Percentiles rank a stretch among this genome's conserved stretches.
Conservation (phyloP, 805 yeast genomes). For the Barnettozyma populi region DNA sequence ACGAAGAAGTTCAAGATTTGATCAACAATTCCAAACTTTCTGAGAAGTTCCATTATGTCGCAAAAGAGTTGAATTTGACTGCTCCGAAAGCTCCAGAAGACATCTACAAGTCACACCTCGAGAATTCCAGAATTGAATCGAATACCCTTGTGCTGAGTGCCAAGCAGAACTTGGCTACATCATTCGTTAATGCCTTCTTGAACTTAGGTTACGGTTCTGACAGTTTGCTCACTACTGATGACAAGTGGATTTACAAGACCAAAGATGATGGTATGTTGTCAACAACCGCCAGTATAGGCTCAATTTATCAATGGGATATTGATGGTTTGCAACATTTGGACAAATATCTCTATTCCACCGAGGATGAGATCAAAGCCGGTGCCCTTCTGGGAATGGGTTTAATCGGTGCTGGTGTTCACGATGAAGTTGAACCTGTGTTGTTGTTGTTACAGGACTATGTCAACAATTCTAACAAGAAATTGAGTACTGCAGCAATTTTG, state of each 20-base stretch:
- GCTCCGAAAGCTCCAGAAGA: slow-evolving; percentile 95
- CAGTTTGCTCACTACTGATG: slow-evolving; percentile 71
- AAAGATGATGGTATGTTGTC: slow-evolving; percentile 89
- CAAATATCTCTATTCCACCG: slow-evolving; percentile 79
- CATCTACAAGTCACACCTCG: slow-evolving; percentile 85
- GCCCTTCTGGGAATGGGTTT: slow-evolving; percentile 94
- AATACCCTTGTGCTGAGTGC: slow-evolving; percentile 66
- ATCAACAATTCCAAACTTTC: slow-evolving; percentile 74
- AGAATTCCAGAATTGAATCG: slow-evolving; percentile 46
- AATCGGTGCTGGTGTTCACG: slow-evolving; percentile 87
- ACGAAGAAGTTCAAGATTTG: slow-evolving; percentile 74
- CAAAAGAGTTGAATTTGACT: slow-evolving; percentile 79
- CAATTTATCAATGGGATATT: slow-evolving; percentile 87
- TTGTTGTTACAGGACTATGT: slow-evolving; percentile 82
- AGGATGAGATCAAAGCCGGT: slow-evolving; percentile 90
- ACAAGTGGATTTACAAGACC: slow-evolving; percentile 87
- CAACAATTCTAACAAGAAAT: slow-evolving; percentile 51
- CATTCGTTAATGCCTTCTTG: slow-evolving; percentile 89
- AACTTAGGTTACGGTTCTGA: slow-evolving; percentile 90
- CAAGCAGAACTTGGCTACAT: slow-evolving; percentile 88
- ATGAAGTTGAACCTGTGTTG: slow-evolving; percentile 90
- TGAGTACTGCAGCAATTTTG: slow-evolving; percentile 76
- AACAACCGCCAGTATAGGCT: slow-evolving; percentile 87
- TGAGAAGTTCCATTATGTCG: slow-evolving; percentile 74
- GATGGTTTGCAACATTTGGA: slow-evolving; percentile 89